Conservation (phyloP, 202 grass and related monocot species). For the Carex arenaria region DNA sequence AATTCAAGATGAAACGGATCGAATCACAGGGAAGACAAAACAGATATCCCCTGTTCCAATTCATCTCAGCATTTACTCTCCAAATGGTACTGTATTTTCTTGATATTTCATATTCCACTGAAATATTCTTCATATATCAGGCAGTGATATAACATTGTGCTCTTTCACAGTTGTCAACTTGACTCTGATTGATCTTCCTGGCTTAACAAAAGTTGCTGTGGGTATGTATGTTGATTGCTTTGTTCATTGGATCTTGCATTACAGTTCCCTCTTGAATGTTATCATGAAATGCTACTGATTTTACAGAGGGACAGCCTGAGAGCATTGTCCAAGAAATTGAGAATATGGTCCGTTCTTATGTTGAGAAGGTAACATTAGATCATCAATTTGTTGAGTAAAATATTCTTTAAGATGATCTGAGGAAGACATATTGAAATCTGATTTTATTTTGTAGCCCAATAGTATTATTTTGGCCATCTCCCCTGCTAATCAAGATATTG, state of each 20-base stretch:
- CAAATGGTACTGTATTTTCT: slow-evolving; percentile 34
- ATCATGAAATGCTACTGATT: slow-evolving; percentile 28
- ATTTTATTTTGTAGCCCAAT: slow-evolving; percentile 55
- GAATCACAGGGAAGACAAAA: slow-evolving; percentile 80
- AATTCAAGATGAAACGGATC: slow-evolving; percentile 94
- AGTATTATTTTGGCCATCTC: slow-evolving; percentile 83
- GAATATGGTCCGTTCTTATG: slow-evolving; percentile 68
- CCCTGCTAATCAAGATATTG: slow-evolving; percentile 97
- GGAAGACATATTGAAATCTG: neutral
- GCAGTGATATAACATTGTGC: slow-evolving; percentile 25
- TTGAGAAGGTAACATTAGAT: slow-evolving; percentile 64
- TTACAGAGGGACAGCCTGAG: slow-evolving; percentile 83
- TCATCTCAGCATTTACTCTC: slow-evolving; percentile 97
- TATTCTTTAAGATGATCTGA: neutral
- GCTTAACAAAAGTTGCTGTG: slow-evolving; percentile 80
- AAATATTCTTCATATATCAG: neutral
- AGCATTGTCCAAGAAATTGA: slow-evolving; percentile 85
- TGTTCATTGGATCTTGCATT: slow-evolving; percentile 19
- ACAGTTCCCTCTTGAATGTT: neutral
- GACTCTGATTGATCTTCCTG: slow-evolving; percentile 89
- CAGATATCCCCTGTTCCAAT: slow-evolving; percentile 93
- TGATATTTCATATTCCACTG: slow-evolving; percentile 1
- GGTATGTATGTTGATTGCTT: slow-evolving; percentile 35
- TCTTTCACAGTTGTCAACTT: slow-evolving; percentile 83
- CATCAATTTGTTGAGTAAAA: slow-evolving; percentile 1